These are phyloP conservation scores for Entoloma clypeatum DNA, from an alignment of 1,284 basidiomycete species.

Conservation along the genomic window DNA sequence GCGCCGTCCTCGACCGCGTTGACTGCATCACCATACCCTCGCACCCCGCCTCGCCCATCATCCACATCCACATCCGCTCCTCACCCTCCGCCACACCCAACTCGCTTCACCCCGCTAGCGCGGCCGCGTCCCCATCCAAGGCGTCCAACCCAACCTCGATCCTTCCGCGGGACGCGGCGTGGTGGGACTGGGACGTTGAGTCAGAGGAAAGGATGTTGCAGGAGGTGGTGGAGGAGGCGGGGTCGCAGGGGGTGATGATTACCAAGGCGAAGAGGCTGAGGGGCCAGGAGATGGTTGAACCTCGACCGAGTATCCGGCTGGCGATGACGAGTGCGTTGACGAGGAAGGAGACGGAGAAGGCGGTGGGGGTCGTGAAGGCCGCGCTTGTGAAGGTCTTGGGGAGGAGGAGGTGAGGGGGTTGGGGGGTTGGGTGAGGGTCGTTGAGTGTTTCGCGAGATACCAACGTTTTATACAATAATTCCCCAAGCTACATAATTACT, in stretches of 20 bases:
- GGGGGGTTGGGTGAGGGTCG: too few relatives aligned
- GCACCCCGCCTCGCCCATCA: slow-evolving; percentile 80
- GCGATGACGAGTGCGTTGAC: slow-evolving; percentile 75
- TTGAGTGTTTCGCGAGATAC: too few relatives aligned
- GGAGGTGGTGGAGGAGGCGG: slow-evolving; percentile 82
- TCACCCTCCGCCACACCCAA: slow-evolving; percentile 30
- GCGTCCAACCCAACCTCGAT: slow-evolving; percentile 37
- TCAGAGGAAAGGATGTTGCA: slow-evolving; percentile 79
- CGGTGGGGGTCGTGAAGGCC: slow-evolving; percentile 70
- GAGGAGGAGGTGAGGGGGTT: slow-evolving; percentile 27
- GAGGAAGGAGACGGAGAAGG: slow-evolving; percentile 91
- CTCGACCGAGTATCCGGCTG: slow-evolving; percentile 85
- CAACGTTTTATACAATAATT: too few relatives aligned
- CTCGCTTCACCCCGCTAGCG: slow-evolving; percentile 26
- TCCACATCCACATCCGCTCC: slow-evolving; percentile 75
- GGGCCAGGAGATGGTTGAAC: slow-evolving; percentile 80
- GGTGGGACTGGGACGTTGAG: slow-evolving; percentile 53
- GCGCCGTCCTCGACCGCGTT: slow-evolving; percentile 73
- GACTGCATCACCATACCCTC: slow-evolving; percentile 84
- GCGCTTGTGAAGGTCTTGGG: slow-evolving; percentile 67
- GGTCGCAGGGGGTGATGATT: slow-evolving; percentile 76
- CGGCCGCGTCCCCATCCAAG: slow-evolving; percentile 25
- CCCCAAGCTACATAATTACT: too few relatives aligned
- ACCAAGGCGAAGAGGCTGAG: slow-evolving; percentile 79
- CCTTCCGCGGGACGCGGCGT: slow-evolving; percentile 27